A percentile compares a stretch with the other conserved stretches of the same genome.
These are phyloP conservation scores for Diaporthe amygdali DNA, from an alignment of 2,329 filamentous ascomycete genomes.

Conservation along the genomic window DNA sequence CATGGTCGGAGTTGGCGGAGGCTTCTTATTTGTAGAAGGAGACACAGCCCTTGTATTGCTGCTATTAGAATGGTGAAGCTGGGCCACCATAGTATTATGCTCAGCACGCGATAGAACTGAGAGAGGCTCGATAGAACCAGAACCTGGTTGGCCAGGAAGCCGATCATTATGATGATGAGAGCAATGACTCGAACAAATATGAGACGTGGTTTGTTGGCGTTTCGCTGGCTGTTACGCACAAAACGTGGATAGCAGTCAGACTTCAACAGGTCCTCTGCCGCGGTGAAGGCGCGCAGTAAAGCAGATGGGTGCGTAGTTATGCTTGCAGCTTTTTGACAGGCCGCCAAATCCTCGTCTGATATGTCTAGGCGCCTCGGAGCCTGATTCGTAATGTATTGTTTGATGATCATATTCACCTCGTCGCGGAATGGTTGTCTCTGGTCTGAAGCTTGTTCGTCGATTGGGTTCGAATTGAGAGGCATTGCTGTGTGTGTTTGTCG, in stretches of 20 bases:
- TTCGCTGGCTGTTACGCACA: slow-evolving; percentile 42
- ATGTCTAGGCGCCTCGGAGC: slow-evolving; percentile 44
- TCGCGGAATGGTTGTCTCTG: slow-evolving; percentile 43
- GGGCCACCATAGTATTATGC: slow-evolving; percentile 40
- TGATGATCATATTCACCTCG: slow-evolving; percentile 42
- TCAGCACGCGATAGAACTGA: slow-evolving; percentile 35
- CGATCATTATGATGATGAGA: slow-evolving; percentile 29
- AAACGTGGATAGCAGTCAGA: slow-evolving; percentile 46
- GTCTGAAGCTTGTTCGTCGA: neutral
- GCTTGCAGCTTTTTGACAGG: slow-evolving; percentile 44
- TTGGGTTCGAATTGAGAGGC: slow-evolving; percentile 24
- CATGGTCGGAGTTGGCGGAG: slow-evolving; percentile 44
- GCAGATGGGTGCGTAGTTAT: slow-evolving; percentile 52
- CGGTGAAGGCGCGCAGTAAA: slow-evolving; percentile 43
- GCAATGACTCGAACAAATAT: slow-evolving; percentile 35
- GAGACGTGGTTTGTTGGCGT: slow-evolving; percentile 42
- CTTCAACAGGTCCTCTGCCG: slow-evolving; percentile 42
- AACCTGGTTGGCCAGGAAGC: slow-evolving; percentile 36
- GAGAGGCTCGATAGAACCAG: slow-evolving; percentile 38
- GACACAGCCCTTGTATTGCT: slow-evolving; percentile 42
- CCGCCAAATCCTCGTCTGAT: slow-evolving; percentile 41
- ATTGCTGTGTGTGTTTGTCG: slow-evolving; percentile 20
- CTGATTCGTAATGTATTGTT: slow-evolving; percentile 43
- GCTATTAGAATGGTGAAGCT: slow-evolving; percentile 40
- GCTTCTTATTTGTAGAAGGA: slow-evolving; percentile 38